Evolutionary conservation across 164 flowering plant species (phyloP), one percentile per base, ranked within the genome.

Genomic region (Kalanchoe fedtschenkoi): DNA sequence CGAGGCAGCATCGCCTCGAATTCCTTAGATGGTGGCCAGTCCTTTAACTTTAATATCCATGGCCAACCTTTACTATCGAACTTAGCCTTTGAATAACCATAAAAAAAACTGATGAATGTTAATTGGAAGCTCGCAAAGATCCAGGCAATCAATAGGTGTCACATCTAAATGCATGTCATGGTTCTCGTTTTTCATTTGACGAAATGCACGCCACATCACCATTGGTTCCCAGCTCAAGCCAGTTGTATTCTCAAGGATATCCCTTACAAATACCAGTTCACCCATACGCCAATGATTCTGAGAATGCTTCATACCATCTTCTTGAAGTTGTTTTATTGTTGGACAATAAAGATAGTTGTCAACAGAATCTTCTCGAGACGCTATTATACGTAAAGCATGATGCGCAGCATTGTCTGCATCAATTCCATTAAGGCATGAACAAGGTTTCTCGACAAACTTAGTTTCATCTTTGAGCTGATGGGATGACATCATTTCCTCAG

Each of bases 191-290:
- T 39, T 67, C 24, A 63, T 67, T 64, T 81, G 77, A 37, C 86
- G 88, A 38, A 73, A 69, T 37, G 86, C 91, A 69, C 91, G 91
- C 81, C 82, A 81, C 86, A 85, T 80, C 61, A 85, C 86, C 88
- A 78, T 83, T 10, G 91, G 88, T 60, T 85, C 91, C 91, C 91
- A 85, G 63, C 91, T 85, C 73, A 85, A 76, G 26, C 88, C 88
- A 59, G 71, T 63, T 29, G 88, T 62, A 38, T 63, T 59, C 38
- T 80, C 76, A 64, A 85, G 80, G 62, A 80, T 82, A 67, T 77
- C 67, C n/a, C 78, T 75, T 10, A 83, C 91, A 41, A 85, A 70
- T 26, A 85, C 81, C 1, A 88, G 91, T 66, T 85, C 80, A 21
- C 85, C 91, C 61, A 70, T 77, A 19, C 42, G 44, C 88, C 88